Base-by-base conservation (phyloP, 768 basidiomycete genomes). In the Saitozyma podzolica region DNA sequence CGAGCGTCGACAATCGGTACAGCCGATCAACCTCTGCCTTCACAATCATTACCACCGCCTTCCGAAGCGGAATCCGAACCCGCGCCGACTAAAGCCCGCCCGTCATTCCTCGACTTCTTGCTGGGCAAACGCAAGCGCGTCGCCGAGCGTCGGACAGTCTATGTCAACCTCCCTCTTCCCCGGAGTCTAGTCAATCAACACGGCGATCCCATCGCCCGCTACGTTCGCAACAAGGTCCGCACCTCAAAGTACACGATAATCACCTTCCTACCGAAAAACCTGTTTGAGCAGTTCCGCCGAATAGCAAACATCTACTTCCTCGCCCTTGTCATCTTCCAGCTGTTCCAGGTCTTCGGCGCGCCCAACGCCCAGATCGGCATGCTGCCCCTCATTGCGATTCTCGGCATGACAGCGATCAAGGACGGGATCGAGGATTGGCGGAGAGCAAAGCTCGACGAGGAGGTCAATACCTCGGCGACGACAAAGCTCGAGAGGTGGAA, bases 361-460 rank as follows among this genome's bases (percentile, higher is more conserved):
- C 86, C 91, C 1, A 84, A 89, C 1, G 88, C 91, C 1, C 84
- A 88, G 50, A 86, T 91, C 62, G 86, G 92, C 4, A 88, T 90
- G 70, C 80, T 97, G 5, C 95, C 95, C 0, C 84, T 97, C 8
- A 81, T 89, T 45, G 91, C 94, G 80, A 95, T 98, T 67, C 78
- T 99, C 47, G 77, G 82, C 39, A 89, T 95, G 54, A 97, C 95
- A 14, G 94, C 89, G 3, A 85, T 96, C 82, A 99, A 97, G 80
- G 95, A 99, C 76, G 95, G 89, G 8, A 82, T 97, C 41, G 95
- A 98, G 81, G 95, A 99, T 80, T 94, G 91, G 76, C 87, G 94
- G n/a, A 87, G 95, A 55, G 89, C 89, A 9, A 70, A 80, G 9
- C 83, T 94, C 47, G 95, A 99, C 77, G 89, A 96, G 64, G 87